Evolutionary conservation across 768 basidiomycete species (phyloP).

Genomic region (Tubosaeta sp.): DNA sequence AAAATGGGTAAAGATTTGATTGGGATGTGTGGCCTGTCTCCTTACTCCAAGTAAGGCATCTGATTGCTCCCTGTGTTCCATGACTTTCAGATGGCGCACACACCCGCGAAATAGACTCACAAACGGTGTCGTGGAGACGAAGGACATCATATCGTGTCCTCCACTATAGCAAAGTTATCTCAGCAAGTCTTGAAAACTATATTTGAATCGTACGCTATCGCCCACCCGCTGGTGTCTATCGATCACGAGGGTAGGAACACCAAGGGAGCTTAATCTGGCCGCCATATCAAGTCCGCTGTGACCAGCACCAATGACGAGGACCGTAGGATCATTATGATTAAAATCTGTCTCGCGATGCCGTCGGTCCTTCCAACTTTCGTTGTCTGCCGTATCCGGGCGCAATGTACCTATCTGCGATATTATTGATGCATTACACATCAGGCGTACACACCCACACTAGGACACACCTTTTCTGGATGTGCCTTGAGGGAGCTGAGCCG

Average conservation of each 20-base stretch:
- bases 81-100: slow-evolving; percentile 3
- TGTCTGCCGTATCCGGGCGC: slow-evolving; percentile 38
- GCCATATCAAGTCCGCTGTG: slow-evolving; percentile 64
- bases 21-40: neutral
- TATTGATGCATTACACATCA: neutral
- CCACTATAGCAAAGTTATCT: slow-evolving; percentile 33
- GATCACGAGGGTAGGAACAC: slow-evolving; percentile 49
- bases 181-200: neutral
- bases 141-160: slow-evolving; percentile 53
- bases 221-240: slow-evolving; percentile 50
- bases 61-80: slow-evolving; percentile 42
- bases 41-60: slow-evolving; percentile 53
- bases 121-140: slow-evolving; percentile 48
- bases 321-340: slow-evolving; percentile 45
- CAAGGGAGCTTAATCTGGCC: slow-evolving; percentile 54
- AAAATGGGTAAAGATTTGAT: neutral
- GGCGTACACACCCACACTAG: neutral
- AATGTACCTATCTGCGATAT: slow-evolving; percentile 30
- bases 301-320: slow-evolving; percentile 60
- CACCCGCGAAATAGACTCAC: slow-evolving; percentile 30
- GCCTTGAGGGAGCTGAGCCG: slow-evolving; percentile 53
- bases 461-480: slow-evolving; percentile 41
- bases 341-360: slow-evolving; percentile 42
- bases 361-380: slow-evolving; percentile 48
- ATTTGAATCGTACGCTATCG: slow-evolving; percentile 32